Evolutionary conservation across 1,284 basidiomycete species (phyloP).

Genomic region (Cutaneotrichosporon curvatum): DNA sequence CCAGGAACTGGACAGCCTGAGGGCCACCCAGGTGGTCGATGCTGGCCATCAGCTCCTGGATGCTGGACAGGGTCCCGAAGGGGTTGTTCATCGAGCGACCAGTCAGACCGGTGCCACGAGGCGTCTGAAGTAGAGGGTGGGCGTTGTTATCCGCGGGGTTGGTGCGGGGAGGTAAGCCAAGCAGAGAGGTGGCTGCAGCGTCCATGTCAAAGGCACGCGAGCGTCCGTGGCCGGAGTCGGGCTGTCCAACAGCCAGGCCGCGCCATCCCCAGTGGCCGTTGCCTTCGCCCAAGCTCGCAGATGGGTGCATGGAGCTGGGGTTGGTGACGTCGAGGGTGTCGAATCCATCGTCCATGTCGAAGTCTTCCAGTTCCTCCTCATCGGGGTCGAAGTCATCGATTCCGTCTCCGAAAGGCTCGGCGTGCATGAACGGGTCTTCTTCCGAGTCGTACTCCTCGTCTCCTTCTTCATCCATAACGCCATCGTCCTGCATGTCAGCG

Average conservation of each 20-base stretch:
- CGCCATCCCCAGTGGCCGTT: conserved; percentile 34
- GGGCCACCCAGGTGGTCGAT: conserved; percentile 77
- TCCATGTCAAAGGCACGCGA: conserved; percentile 13
- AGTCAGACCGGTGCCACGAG: conserved; percentile 15
- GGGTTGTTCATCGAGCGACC: conserved; percentile 49
- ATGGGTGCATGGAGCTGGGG: too few relatives aligned
- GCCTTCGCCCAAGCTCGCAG: neutral
- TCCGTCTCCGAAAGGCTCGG: conserved; percentile 6
- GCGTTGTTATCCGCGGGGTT: conserved; percentile 54
- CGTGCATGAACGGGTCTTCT: conserved; percentile 56
- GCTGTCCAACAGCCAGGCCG: conserved; percentile 3
- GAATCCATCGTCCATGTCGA: conserved; percentile 19
- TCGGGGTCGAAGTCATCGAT: conserved; percentile 40
- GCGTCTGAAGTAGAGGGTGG: conserved; percentile 70
- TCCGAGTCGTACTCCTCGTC: conserved; percentile 33
- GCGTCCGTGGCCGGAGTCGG: neutral
- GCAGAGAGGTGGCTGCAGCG: conserved; percentile 16
- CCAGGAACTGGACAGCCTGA: conserved; percentile 73
- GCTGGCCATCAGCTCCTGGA: conserved; percentile 63
- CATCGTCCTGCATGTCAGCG: conserved; percentile 48
- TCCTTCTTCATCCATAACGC: conserved; percentile 41
- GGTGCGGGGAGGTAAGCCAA: conserved; percentile 15
- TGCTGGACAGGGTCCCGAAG: conserved; percentile 47
- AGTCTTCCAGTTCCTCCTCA: conserved; percentile 45
- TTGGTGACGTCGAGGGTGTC: too few relatives aligned